Percentiles rank a stretch among this genome's conserved stretches.
phyloP scores from a whole-genome alignment of 2,329 filamentous ascomycete genomes.

The Colletotrichum nymphaeae region DNA sequence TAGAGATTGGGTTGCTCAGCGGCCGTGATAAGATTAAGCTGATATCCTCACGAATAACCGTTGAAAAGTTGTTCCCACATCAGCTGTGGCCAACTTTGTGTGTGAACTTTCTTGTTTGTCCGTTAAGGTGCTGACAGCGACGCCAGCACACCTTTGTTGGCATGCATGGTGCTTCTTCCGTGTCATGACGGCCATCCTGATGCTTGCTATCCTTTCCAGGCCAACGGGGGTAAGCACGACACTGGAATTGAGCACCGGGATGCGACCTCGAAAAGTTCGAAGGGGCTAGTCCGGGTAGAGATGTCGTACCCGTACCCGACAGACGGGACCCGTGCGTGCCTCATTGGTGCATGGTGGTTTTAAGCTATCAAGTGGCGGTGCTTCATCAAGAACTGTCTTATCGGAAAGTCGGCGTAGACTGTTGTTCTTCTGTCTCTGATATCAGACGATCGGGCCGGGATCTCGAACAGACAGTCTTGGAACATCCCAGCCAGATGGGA shows the following conservation, averaged over 20 bases:
- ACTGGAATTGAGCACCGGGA: background rate
- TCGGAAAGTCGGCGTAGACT: background rate
- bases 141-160: background rate
- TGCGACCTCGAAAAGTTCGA: background rate
- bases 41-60: background rate
- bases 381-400: background rate
- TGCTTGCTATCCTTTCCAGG: background rate
- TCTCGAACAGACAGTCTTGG: slow-evolving; percentile 31
- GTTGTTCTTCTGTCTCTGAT: slow-evolving; percentile 2
- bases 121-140: slow-evolving; percentile 1
- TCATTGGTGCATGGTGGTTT: slow-evolving; percentile 1
- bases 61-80: background rate
- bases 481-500: slow-evolving; percentile 1
- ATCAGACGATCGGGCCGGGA: slow-evolving; percentile 30
- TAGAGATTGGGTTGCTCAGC: background rate
- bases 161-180: background rate
- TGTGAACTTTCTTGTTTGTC: background rate
- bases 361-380: background rate
- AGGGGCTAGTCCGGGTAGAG: slow-evolving; percentile 4
- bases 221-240: background rate
- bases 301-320: slow-evolving; percentile 30
- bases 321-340: slow-evolving; percentile 22
- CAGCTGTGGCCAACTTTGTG: background rate
- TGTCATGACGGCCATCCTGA: background rate
- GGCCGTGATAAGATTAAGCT: background rate